Evolutionary conservation across 2,329 filamentous ascomycete genomes (phyloP).

Genomic region (Alternaria sp.): DNA sequence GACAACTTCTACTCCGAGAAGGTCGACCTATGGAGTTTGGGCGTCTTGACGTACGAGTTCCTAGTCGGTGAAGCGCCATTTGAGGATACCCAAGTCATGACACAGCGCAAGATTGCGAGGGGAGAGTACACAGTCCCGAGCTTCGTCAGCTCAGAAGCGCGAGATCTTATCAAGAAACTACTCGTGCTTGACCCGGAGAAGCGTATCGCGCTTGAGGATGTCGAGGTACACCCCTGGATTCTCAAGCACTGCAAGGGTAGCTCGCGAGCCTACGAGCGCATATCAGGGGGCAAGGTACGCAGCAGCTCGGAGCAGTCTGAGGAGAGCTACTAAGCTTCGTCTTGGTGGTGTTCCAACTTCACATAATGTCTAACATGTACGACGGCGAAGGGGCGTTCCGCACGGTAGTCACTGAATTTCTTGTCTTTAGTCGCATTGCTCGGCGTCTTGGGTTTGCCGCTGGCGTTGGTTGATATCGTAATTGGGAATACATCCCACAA

Average conservation of each 20-base stretch:
- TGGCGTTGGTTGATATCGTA: background rate
- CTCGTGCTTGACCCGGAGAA: conserved; percentile 94
- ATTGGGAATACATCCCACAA: background rate
- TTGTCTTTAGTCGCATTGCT: conserved; percentile 9
- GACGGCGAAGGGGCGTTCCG: conserved; percentile 16
- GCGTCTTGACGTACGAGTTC: conserved; percentile 95
- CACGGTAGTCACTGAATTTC: conserved; percentile 10
- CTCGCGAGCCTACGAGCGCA: conserved; percentile 42
- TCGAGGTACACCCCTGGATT: conserved; percentile 94
- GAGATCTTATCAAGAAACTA: conserved; percentile 86
- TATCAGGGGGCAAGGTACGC: conserved; percentile 35
- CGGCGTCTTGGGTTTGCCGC: conserved; percentile 2
- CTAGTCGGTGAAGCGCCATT: conserved; percentile 95
- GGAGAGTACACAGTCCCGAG: conserved; percentile 92
- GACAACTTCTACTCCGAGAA: conserved; percentile 95
- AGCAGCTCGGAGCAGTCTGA: conserved; percentile 33
- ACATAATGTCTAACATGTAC: conserved; percentile 22
- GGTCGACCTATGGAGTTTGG: conserved; percentile 94
- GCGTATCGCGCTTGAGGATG: conserved; percentile 85
- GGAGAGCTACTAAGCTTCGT: conserved; percentile 23
- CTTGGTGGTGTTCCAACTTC: conserved; percentile 6
- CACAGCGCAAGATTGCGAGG: conserved; percentile 83
- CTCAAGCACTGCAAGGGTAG: conserved; percentile 80
- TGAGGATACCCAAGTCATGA: conserved; percentile 94
- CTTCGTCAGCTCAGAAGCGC: conserved; percentile 89